Evolutionary conservation across 257 asterid genomes (phyloP).

Genomic region (Paulownia fortunei): DNA sequence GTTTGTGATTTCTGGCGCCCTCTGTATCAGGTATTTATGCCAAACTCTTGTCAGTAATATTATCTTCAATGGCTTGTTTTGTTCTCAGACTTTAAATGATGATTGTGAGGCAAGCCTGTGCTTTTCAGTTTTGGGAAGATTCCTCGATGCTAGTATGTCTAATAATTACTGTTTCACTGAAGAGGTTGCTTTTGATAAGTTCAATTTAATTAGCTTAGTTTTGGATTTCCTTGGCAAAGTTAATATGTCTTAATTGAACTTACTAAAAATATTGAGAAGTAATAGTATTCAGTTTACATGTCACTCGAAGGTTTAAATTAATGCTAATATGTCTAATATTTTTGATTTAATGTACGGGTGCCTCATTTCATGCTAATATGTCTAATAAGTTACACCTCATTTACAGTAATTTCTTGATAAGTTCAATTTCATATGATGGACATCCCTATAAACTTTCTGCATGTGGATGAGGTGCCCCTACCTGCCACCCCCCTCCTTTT

Average conservation of each 20-base stretch:
- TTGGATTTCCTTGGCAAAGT: not conserved
- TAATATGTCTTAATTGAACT: not conserved
- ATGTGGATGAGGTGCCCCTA: not conserved
- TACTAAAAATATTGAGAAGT: not conserved
- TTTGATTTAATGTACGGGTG: not conserved
- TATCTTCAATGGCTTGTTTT: slow-evolving; percentile 23
- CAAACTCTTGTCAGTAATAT: slow-evolving; percentile 11
- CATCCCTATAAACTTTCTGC: not conserved
- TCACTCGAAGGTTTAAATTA: not conserved
- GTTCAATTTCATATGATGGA: not conserved
- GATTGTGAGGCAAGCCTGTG: slow-evolving; percentile 2
- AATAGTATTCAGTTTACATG: not conserved
- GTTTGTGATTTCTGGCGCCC: slow-evolving; percentile 94
- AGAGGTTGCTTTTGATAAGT: slow-evolving; percentile 4
- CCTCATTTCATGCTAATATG: not conserved
- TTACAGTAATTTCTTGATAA: not conserved
- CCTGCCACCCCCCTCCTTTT: not conserved
- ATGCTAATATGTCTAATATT: not conserved
- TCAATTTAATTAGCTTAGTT: not conserved
- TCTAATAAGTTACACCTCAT: not conserved
- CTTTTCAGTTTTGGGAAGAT: slow-evolving; percentile 19
- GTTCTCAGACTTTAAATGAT: slow-evolving; percentile 7
- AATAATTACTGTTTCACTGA: not conserved
- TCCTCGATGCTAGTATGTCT: not conserved
- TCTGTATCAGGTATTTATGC: slow-evolving; percentile 68